A percentile compares a stretch with the other conserved stretches of the same genome.
Conservation (phyloP, 2,329 filamentous ascomycete genomes). For the Catunica adiposa region DNA sequence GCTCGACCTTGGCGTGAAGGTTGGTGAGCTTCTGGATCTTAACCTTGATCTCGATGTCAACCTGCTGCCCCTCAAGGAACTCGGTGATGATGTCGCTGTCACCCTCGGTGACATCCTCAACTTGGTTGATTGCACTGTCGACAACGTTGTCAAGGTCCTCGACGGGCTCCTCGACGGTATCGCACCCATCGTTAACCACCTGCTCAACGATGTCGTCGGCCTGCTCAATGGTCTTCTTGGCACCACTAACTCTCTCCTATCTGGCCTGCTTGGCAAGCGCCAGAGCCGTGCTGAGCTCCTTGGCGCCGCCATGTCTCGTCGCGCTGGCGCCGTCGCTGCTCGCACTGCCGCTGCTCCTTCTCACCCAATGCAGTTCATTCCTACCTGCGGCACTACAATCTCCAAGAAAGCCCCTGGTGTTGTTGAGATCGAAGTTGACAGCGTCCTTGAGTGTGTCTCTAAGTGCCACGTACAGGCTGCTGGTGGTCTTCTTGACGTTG, state of each 20-base stretch:
- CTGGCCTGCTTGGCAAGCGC: slow-evolving; percentile 12
- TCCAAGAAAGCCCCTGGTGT: slow-evolving; percentile 1
- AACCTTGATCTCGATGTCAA: slow-evolving; percentile 8
- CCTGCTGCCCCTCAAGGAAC: neutral
- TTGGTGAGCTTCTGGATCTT: slow-evolving; percentile 8
- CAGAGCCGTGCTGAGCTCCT: slow-evolving; percentile 3
- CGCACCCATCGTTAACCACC: slow-evolving; percentile 3
- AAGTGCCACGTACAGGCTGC: slow-evolving; percentile 11
- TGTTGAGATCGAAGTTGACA: slow-evolving; percentile 4
- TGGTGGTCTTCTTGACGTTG: slow-evolving; percentile 9
- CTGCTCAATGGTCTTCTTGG: slow-evolving; percentile 1
- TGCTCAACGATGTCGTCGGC: slow-evolving; percentile 3
- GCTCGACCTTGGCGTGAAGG: slow-evolving; percentile 7
- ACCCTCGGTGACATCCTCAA: slow-evolving; percentile 8
- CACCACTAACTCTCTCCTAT: slow-evolving; percentile 6
- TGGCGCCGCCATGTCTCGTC: slow-evolving; percentile 1
- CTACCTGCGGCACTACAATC: slow-evolving; percentile 22
- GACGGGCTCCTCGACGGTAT: slow-evolving; percentile 5
- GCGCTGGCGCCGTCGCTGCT: neutral
- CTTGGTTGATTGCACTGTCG: slow-evolving; percentile 2
- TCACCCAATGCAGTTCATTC: slow-evolving; percentile 41
- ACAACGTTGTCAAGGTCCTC: slow-evolving; percentile 5
- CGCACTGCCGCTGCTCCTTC: slow-evolving; percentile 19
- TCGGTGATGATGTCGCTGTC: slow-evolving; percentile 1
- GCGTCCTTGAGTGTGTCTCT: slow-evolving; percentile 12